phyloP scores from a whole-genome alignment of 306 rosid genomes.

The Dryas drummondii region DNA sequence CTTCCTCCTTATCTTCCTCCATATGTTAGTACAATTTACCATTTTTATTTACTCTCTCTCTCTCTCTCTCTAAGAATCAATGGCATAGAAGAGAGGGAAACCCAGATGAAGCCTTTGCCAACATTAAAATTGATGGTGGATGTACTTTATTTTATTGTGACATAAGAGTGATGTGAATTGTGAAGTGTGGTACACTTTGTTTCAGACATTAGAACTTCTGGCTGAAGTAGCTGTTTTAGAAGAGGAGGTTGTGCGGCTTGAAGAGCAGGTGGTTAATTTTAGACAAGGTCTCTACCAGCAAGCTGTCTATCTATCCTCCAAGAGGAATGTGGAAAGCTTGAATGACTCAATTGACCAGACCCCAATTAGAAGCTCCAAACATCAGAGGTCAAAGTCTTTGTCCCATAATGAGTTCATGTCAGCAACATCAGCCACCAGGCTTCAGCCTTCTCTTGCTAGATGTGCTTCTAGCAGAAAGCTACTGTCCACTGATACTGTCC shows the following conservation, averaged over 20 bases:
- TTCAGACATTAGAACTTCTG: slow-evolving; percentile 80
- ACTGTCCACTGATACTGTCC: slow-evolving; percentile 34
- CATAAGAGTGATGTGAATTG: slow-evolving; percentile 3
- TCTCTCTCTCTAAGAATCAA: not conserved
- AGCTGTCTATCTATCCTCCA: slow-evolving; percentile 67
- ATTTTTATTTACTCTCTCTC: not conserved
- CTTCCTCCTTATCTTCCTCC: slow-evolving; percentile 99
- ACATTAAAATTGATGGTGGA: not conserved
- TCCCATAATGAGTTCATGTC: slow-evolving; percentile 63
- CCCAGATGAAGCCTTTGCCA: slow-evolving; percentile 6
- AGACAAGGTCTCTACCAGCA: slow-evolving; percentile 83
- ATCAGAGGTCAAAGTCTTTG: slow-evolving; percentile 73
- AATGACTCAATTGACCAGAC: slow-evolving; percentile 41
- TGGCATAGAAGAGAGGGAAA: not conserved
- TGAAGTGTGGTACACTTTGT: slow-evolving; percentile 15
- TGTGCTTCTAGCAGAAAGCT: slow-evolving; percentile 68
- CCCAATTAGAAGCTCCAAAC: slow-evolving; percentile 50
- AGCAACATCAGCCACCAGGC: slow-evolving; percentile 30
- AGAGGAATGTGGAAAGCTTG: slow-evolving; percentile 52
- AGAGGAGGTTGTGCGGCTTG: slow-evolving; percentile 82
- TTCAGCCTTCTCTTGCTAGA: slow-evolving; percentile 73
- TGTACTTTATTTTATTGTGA: not conserved
- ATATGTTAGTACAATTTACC: slow-evolving; percentile 46
- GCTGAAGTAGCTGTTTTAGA: slow-evolving; percentile 96
- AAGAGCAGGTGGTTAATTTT: slow-evolving; percentile 81